These are phyloP conservation scores for Lavandula angustifolia DNA, from an alignment of 257 asterid genomes.

Conservation along the genomic window DNA sequence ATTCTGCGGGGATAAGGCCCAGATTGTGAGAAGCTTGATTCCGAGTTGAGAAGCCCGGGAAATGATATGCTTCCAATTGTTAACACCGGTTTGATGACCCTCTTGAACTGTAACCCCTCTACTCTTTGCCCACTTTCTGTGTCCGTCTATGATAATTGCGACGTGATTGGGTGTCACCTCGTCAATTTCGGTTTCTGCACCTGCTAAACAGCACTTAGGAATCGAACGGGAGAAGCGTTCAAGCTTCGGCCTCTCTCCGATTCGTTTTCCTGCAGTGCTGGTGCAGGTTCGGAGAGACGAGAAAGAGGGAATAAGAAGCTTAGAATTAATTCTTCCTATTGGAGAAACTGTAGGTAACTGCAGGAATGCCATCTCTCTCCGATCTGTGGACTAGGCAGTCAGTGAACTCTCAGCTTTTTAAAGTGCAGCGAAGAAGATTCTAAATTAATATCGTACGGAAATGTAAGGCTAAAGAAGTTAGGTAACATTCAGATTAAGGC, in stretches of 20 bases:
- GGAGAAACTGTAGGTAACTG: no score
- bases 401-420: no score
- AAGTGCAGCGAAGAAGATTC: no score
- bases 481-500: no score
- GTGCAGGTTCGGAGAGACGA: no score
- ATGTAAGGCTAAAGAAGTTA: no score
- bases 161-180: constrained; percentile 1
- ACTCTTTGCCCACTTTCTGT: neutral
- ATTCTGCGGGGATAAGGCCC: neutral
- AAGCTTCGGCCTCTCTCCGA: neutral
- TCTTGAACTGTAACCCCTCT: neutral
- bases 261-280: neutral
- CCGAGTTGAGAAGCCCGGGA: neutral
- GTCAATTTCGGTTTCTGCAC: no score
- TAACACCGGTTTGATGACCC: neutral
- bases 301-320: no score
- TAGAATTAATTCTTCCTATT: no score
- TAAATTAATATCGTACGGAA: no score
- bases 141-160: neutral
- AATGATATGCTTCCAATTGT: neutral
- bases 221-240: neutral
- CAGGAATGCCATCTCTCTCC: no score
- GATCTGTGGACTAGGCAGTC: no score
- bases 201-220: neutral
- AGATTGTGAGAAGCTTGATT: neutral